Evolutionary conservation across 1,139 yeast species (phyloP).

Genomic region (Blastobotrys raffinosifermentans): DNA sequence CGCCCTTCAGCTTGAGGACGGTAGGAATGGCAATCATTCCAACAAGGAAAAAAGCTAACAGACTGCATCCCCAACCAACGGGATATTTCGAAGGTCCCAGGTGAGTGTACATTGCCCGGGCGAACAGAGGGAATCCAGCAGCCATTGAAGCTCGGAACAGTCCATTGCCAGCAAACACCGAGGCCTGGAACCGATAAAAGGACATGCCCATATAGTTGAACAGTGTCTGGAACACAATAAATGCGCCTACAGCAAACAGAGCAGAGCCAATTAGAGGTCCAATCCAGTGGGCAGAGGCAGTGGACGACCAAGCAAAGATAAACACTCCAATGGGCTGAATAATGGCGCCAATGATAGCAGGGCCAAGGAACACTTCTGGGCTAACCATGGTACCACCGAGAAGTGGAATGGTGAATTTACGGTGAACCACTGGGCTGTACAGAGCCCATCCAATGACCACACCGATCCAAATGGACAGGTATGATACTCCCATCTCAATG

Average conservation of each 20-base stretch:
- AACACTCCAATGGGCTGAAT: constrained; percentile 46
- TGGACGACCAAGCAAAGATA: constrained; percentile 53
- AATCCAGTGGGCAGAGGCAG: constrained; percentile 63
- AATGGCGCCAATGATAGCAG: constrained; percentile 46
- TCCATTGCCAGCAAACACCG: constrained; percentile 52
- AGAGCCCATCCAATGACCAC: constrained; percentile 23
- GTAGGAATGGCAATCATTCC: constrained; percentile 46
- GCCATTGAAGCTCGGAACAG: constrained; percentile 48
- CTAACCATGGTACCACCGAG: constrained; percentile 27
- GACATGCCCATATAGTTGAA: constrained; percentile 64
- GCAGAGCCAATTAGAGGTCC: constrained; percentile 69
- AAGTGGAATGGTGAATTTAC: constrained; percentile 10
- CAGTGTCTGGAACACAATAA: constrained; percentile 67
- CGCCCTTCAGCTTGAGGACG: constrained; percentile 51
- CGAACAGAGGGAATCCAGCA: constrained; percentile 58
- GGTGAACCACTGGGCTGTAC: constrained; percentile 8
- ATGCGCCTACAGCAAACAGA: constrained; percentile 69
- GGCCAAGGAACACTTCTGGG: constrained; percentile 32
- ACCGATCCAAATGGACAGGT: constrained; percentile 42
- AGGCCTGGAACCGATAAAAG: constrained; percentile 63
- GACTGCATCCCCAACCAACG: constrained; percentile 49
- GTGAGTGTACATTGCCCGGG: constrained; percentile 43
- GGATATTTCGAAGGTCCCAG: constrained; percentile 26
- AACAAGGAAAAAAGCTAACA: constrained; percentile 41
- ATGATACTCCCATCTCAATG: constrained; percentile 45